Evolutionary conservation across 805 yeast species (phyloP).

Genomic region (Saturnispora quitensis): DNA sequence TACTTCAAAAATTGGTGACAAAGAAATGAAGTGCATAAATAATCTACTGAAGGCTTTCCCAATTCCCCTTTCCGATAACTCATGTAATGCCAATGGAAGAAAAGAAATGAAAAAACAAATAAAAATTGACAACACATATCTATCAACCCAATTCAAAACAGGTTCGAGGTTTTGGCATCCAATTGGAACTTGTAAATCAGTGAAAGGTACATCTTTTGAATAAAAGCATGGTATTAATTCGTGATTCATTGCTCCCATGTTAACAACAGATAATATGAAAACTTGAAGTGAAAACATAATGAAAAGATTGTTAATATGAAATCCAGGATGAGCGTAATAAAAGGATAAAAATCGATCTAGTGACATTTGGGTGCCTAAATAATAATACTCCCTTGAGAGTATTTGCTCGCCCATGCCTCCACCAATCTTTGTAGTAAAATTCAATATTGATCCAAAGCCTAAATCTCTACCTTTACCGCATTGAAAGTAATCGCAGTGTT

Average conservation of each 20-base stretch:
- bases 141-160: constrained; percentile 80
- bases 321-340: constrained; percentile 95
- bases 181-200: constrained; percentile 62
- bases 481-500: constrained; percentile 92
- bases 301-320: constrained; percentile 84
- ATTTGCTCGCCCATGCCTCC: constrained; percentile 99
- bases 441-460: constrained; percentile 86
- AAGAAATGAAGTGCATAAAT: constrained; percentile 63
- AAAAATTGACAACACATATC: constrained; percentile 82
- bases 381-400: constrained; percentile 83
- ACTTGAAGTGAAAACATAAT: constrained; percentile 81
- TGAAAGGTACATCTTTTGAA: constrained; percentile 56
- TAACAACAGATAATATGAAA: constrained; percentile 71
- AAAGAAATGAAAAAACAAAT: constrained; percentile 91
- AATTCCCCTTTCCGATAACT: constrained; percentile 75
- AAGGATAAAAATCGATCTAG: constrained; percentile 85
- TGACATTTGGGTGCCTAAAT: constrained; percentile 82
- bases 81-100: constrained; percentile 81
- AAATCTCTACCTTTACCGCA: constrained; percentile 96
- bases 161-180: constrained; percentile 87
- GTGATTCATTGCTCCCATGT: constrained; percentile 67
- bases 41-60: constrained; percentile 66
- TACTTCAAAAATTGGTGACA: constrained; percentile 90
- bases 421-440: constrained; percentile 92
- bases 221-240: constrained; percentile 66